These are phyloP conservation scores for Cercospora canescens DNA, from an alignment of 2,329 filamentous ascomycete species.

Conservation along the genomic window DNA sequence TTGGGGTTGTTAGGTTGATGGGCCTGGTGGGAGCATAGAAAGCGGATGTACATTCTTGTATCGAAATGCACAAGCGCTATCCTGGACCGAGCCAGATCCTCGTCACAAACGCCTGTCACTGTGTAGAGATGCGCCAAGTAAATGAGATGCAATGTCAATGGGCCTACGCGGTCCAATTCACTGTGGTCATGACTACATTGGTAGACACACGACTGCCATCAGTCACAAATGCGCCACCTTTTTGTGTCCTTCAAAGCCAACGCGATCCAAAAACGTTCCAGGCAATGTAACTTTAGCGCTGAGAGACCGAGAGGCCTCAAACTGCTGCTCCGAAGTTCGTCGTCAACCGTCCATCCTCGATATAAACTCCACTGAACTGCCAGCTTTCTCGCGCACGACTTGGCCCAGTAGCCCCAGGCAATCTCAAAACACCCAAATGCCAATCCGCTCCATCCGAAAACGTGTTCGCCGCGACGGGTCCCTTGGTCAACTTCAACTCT, in stretches of 20 bases:
- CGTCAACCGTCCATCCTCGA: slow-evolving; percentile 58
- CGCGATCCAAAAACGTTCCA: no score
- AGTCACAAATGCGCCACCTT: no score
- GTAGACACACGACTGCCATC: no score
- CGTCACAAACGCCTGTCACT: no score
- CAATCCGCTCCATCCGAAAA: slow-evolving; percentile 67
- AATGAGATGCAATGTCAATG: no score
- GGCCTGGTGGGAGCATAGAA: neutral
- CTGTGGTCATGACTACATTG: no score
- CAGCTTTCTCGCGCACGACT: slow-evolving; percentile 62
- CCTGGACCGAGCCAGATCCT: no score
- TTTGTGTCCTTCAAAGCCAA: no score
- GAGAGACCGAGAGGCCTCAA: neutral
- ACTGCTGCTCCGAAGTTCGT: slow-evolving; percentile 7
- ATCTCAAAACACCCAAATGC: slow-evolving; percentile 69
- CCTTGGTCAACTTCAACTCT: slow-evolving; percentile 58
- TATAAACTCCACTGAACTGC: slow-evolving; percentile 71
- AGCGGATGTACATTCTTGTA: neutral
- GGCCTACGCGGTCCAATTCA: no score
- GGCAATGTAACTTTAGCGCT: no score
- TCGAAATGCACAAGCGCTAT: neutral
- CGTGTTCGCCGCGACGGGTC: slow-evolving; percentile 60
- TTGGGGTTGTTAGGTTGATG: neutral
- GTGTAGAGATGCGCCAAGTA: no score
- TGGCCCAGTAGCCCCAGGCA: slow-evolving; percentile 57